phyloP scores from a whole-genome alignment of 2,329 filamentous ascomycete species.

The Beauveria sp. region DNA sequence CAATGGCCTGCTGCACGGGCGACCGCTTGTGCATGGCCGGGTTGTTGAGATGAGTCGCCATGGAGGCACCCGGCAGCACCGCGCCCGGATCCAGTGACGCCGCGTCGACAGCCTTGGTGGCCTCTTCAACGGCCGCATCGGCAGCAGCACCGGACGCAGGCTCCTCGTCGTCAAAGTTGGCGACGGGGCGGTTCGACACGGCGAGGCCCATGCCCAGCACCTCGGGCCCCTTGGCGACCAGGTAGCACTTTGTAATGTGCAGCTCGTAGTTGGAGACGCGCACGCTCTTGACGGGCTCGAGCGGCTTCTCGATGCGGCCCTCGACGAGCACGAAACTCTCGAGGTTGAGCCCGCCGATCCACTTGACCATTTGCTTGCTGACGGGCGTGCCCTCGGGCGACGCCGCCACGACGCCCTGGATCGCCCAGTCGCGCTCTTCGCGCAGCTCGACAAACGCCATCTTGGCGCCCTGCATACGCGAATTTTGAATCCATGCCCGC shows the following conservation, averaged over 20 bases:
- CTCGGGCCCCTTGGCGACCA: constrained; percentile 58
- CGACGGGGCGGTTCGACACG: constrained; percentile 46
- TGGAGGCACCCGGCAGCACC: constrained; percentile 61
- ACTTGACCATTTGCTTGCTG: constrained; percentile 91
- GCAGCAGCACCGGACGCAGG: constrained; percentile 19
- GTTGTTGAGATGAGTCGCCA: constrained; percentile 85
- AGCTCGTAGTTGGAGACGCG: constrained; percentile 75
- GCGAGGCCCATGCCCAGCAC: constrained; percentile 51
- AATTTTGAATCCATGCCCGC: constrained; percentile 78
- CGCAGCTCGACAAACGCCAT: constrained; percentile 84
- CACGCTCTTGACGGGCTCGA: constrained; percentile 83
- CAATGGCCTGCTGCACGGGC: constrained; percentile 81
- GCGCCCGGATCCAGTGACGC: constrained; percentile 27
- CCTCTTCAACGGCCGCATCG: constrained; percentile 31
- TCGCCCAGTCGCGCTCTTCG: constrained; percentile 64
- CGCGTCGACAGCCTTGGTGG: constrained; percentile 35
- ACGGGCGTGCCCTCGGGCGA: constrained; percentile 60
- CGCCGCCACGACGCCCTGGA: constrained; percentile 72
- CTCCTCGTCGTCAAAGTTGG: constrained; percentile 53
- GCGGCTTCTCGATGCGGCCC: constrained; percentile 70
- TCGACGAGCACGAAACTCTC: constrained; percentile 82
- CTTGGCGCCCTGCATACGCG: constrained; percentile 81
- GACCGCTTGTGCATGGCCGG: constrained; percentile 87
- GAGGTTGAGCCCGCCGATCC: constrained; percentile 62
- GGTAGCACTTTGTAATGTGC: constrained; percentile 78